phyloP scores from a whole-genome alignment of 805 yeast genomes.

The Cyberlindnera saturnus region DNA sequence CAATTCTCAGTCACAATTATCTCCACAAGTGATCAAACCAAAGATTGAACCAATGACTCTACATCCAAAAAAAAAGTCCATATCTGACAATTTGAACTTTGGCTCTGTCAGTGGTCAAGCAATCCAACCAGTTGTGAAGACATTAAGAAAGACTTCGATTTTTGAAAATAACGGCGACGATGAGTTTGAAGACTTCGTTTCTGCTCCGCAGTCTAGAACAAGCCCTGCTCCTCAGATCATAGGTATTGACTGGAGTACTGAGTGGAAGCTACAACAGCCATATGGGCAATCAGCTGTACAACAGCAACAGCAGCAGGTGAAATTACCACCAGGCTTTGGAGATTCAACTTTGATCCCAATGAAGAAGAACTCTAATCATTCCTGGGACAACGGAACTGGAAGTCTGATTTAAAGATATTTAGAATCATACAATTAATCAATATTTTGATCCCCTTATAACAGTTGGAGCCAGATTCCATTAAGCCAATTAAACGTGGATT shows the following conservation, averaged over 20 bases:
- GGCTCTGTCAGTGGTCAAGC: slow-evolving; percentile 11
- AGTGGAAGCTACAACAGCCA: slow-evolving; percentile 4
- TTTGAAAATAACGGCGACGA: slow-evolving; percentile 13
- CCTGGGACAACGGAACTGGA: slow-evolving; percentile 8
- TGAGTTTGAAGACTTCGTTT: slow-evolving; percentile 26
- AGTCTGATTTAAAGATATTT: slow-evolving; percentile 10
- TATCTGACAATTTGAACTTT: slow-evolving; percentile 6
- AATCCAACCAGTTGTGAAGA: slow-evolving; percentile 13
- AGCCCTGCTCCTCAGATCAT: slow-evolving; percentile 10
- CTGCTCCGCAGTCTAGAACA: slow-evolving; percentile 23
- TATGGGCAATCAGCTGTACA: slow-evolving; percentile 1
- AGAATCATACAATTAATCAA: not conserved
- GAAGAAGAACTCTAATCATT: slow-evolving; percentile 9
- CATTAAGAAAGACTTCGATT: slow-evolving; percentile 8
- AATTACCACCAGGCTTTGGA: slow-evolving; percentile 39
- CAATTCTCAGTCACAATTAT: slow-evolving; percentile 1
- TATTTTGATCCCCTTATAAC: not conserved
- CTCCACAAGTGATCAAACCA: slow-evolving; percentile 8
- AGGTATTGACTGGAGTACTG: slow-evolving; percentile 21
- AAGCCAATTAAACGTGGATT: too few species aligned
- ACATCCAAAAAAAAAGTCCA: slow-evolving; percentile 10
- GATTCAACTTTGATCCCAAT: slow-evolving; percentile 28
- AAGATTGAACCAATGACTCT: slow-evolving; percentile 17
- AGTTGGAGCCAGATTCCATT: too few species aligned
- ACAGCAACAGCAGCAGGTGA: slow-evolving; percentile 3